Evolutionary conservation across 306 rosid genomes (phyloP).

Genomic region (Quercus variabilis): DNA sequence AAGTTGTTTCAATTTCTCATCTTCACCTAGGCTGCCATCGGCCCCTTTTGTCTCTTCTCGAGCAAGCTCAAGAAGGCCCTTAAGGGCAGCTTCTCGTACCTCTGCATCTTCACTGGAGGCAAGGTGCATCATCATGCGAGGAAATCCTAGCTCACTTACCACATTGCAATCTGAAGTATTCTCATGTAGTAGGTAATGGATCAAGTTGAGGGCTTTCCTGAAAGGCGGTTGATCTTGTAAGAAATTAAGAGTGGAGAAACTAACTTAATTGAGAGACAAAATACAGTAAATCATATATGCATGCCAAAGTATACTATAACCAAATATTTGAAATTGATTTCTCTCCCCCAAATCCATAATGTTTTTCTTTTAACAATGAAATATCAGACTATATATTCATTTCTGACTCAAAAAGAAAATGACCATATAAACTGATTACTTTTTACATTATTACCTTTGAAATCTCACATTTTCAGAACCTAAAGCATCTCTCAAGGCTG

Average conservation of each 20-base stretch:
- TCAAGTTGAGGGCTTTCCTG: slow-evolving; percentile 95
- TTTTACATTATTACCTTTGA: slow-evolving; percentile 61
- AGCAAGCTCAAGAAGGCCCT: slow-evolving; percentile 63
- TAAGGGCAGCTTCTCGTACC: slow-evolving; percentile 88
- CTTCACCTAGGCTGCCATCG: slow-evolving; percentile 30
- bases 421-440: not conserved
- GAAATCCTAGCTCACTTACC: slow-evolving; percentile 64
- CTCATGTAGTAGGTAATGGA: slow-evolving; percentile 69
- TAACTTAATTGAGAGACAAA: not conserved
- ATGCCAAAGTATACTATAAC: not conserved
- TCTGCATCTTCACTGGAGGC: slow-evolving; percentile 67
- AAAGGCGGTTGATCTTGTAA: slow-evolving; percentile 7
- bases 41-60: slow-evolving; percentile 27
- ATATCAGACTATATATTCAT: not conserved
- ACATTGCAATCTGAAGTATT: slow-evolving; percentile 61
- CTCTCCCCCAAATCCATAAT: not conserved
- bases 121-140: slow-evolving; percentile 66
- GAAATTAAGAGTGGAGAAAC: not conserved
- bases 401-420: not conserved
- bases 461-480: slow-evolving; percentile 74
- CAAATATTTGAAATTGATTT: not conserved
- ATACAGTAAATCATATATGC: not conserved
- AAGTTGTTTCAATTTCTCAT: slow-evolving; percentile 63
- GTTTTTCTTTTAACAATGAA: too few relatives aligned
- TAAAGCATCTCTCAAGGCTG: slow-evolving; percentile 72